Conservation (phyloP, 2,329 filamentous ascomycete genomes). For the Aspergillus sp. region DNA sequence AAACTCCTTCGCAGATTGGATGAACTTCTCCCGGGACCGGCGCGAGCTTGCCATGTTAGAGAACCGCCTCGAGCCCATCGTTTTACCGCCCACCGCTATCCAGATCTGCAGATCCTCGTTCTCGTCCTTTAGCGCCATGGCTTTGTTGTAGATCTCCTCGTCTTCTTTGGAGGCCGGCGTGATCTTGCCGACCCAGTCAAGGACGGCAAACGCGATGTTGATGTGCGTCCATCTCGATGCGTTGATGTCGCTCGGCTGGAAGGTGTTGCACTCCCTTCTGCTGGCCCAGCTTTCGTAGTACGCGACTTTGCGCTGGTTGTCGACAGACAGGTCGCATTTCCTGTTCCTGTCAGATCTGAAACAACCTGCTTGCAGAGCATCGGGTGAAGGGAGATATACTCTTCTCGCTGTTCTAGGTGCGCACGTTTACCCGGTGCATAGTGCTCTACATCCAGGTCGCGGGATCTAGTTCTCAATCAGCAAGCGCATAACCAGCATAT, state of each 20-base stretch:
- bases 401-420: no score
- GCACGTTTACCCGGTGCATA: no score
- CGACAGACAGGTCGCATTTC: neutral
- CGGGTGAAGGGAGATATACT: no score
- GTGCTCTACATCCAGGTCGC: no score
- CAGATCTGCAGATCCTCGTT: neutral
- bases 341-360: neutral
- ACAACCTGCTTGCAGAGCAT: no score
- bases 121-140: neutral
- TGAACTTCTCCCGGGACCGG: conserved; percentile 3
- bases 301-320: neutral
- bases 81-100: neutral
- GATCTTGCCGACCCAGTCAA: neutral
- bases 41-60: conserved; percentile 6
- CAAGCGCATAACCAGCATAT: no score
- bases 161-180: neutral
- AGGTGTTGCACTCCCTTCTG: neutral
- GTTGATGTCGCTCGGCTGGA: neutral
- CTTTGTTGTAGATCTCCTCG: conserved; percentile 1
- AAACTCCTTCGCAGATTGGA: conserved; percentile 7
- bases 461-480: no score
- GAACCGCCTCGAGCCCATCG: conserved; percentile 3
- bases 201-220: conserved; percentile 1
- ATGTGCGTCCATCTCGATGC: conserved; percentile 1
- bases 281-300: conserved; percentile 4